Conservation (phyloP, 306 rosid species). For the Acmispon strigosus region DNA sequence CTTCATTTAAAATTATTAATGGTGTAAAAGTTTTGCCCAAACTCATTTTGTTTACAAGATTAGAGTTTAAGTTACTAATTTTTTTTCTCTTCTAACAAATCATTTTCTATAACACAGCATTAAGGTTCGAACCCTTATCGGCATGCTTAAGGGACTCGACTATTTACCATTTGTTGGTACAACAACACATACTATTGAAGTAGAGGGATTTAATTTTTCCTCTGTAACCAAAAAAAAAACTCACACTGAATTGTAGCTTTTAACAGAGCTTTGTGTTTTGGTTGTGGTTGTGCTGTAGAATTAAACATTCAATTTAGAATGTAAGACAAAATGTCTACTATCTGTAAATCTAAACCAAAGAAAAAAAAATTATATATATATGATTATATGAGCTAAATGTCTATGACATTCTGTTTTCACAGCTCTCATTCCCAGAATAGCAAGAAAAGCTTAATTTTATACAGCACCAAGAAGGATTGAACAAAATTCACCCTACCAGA, state of each 20-base stretch:
- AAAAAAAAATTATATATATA: no score
- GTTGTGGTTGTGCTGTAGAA: neutral
- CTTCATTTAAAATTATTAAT: no score
- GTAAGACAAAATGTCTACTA: neutral
- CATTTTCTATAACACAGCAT: no score
- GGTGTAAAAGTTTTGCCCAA: no score
- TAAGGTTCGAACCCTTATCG: no score
- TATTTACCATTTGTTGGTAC: no score
- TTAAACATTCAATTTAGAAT: neutral
- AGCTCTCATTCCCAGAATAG: neutral
- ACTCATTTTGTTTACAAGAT: no score
- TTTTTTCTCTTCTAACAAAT: no score
- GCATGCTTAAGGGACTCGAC: no score
- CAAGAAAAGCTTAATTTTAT: neutral
- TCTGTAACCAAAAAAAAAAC: no score
- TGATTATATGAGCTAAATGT: neutral
- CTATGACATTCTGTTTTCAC: neutral
- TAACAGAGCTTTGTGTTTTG: neutral
- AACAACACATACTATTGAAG: neutral
- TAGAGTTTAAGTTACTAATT: no score
- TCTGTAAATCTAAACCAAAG: neutral
- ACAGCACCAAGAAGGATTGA: neutral
- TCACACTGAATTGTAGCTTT: neutral
- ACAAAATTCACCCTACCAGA: neutral
- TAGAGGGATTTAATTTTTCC: neutral